Evolutionary conservation across 2,329 filamentous ascomycete genomes (phyloP), one percentile per base, ranked within the genome.

Genomic region (Colletotrichum magnum): DNA sequence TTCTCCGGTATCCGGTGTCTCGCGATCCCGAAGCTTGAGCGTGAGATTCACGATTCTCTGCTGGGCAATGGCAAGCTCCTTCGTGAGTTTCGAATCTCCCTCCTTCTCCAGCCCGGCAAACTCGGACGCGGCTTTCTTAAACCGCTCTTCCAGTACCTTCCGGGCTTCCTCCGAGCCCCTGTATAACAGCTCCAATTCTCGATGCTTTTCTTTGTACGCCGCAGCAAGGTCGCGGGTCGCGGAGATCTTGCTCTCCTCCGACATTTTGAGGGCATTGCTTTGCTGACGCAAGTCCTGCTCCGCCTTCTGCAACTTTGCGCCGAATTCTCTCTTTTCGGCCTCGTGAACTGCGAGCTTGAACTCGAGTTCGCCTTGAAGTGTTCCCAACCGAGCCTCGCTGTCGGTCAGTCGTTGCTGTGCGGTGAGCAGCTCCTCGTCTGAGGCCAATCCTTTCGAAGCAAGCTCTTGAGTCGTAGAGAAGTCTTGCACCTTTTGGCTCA

Each of bases 41-140:
- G 68, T 65, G 1, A 72, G 68, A 24, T 71, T 72, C 16, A 39
- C 47, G 24, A 71, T 59, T 12, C 68, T 67, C 50, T 72, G 68
- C 9, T 69, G 45, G 3, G 70, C 57, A 52, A 45, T 39, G 1
- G 58, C 41, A n/a, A 71, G 53, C 4, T 69, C 58, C 24, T 54
- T 65, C n/a, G 32, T 50, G 10, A 71, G 61, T 13, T 18, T 59
- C 3, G 24, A 9, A 16, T 26, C 51, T 12, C 32, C 2, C 12
- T 52, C 15, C 21, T 12, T 26, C 28, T 61, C 52, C 15, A 64
- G 39, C 24, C 16, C 21, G 21, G 47, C n/a, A 5, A 39, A 9
- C 52, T 69, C 58, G 5, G 6, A 26, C 36, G 13, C 12, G 12
- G 1, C 24, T n/a, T 62, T 21, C 10, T 26, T 13, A 4, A 45